Conservation (phyloP, 1,139 yeast genomes). For the Hansenula lynferdii region DNA sequence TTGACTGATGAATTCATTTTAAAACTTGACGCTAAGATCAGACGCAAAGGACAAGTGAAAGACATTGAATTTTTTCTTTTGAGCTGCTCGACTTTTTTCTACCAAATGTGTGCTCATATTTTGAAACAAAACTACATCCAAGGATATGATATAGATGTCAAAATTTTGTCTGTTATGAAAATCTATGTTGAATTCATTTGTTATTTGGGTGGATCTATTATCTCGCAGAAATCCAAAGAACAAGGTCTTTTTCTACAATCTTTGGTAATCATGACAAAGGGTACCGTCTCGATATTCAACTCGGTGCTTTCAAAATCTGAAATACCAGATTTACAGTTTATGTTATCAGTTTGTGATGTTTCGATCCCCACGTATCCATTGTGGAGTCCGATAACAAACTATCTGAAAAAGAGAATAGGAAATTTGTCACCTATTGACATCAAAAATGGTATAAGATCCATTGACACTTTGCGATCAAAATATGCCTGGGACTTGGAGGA, state of each 20-base stretch:
- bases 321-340: not conserved
- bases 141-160: conserved; percentile 10
- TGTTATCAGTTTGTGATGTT: not conserved
- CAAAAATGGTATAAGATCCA: conserved; percentile 6
- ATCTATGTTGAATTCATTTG: conserved; percentile 13
- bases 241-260: not conserved
- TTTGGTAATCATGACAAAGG: not conserved
- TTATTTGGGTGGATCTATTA: conserved; percentile 4
- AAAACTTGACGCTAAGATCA: conserved; percentile 14
- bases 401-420: not conserved
- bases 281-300: not conserved
- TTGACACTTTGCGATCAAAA: conserved; percentile 6
- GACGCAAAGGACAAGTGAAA: conserved; percentile 13
- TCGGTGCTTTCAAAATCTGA: not conserved
- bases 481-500: conserved; percentile 14
- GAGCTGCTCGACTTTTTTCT: conserved; percentile 13
- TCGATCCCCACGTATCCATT: not conserved
- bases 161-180: conserved; percentile 4
- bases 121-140: conserved; percentile 10
- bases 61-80: conserved; percentile 16
- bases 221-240: conserved; percentile 6
- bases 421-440: not conserved
- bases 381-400: not conserved
- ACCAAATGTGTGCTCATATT: conserved; percentile 8
- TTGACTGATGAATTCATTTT: conserved; percentile 16